Conservation (phyloP, 176 grass and related monocot genomes). For the Thinopyrum elongatum region DNA sequence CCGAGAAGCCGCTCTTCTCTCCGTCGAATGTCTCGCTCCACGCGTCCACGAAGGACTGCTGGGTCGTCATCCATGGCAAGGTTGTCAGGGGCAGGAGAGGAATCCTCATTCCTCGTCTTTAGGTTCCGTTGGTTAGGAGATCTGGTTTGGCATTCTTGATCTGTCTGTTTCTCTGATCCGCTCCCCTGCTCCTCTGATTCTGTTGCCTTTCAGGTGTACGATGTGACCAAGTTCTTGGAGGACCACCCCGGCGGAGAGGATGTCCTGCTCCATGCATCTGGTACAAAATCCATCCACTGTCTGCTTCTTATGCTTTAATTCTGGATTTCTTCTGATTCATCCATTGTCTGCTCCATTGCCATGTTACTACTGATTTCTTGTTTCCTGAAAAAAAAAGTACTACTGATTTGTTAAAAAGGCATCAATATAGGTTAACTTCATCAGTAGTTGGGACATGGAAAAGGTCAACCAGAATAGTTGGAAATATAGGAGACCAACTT, state of each 20-base stretch:
- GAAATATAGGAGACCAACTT: slow-evolving; percentile 10
- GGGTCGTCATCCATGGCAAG: slow-evolving; percentile 78
- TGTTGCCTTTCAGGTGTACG: slow-evolving; percentile 61
- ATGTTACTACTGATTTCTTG: neutral
- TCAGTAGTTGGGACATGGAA: neutral
- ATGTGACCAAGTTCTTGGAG: slow-evolving; percentile 83
- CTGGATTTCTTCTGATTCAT: neutral
- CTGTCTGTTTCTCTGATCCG: neutral
- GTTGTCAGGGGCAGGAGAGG: slow-evolving; percentile 8
- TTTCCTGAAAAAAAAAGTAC: neutral
- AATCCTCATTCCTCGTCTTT: neutral
- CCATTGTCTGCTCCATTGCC: neutral
- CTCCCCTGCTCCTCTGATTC: neutral
- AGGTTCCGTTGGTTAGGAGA: neutral
- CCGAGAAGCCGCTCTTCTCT: slow-evolving; percentile 42
- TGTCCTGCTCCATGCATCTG: slow-evolving; percentile 70
- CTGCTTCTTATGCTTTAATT: too few relatives aligned
- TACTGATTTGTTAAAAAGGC: neutral
- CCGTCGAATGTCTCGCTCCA: slow-evolving; percentile 46
- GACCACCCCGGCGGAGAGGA: slow-evolving; percentile 81
- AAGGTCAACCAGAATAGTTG: neutral
- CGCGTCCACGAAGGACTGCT: slow-evolving; percentile 67
- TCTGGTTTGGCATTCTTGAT: neutral
- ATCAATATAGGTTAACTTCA: neutral
- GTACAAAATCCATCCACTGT: slow-evolving; percentile 11